Evolutionary conservation across 805 yeast genomes (phyloP), one percentile per base, ranked within the genome.

Genomic region (Myxozyma kluyveri): DNA sequence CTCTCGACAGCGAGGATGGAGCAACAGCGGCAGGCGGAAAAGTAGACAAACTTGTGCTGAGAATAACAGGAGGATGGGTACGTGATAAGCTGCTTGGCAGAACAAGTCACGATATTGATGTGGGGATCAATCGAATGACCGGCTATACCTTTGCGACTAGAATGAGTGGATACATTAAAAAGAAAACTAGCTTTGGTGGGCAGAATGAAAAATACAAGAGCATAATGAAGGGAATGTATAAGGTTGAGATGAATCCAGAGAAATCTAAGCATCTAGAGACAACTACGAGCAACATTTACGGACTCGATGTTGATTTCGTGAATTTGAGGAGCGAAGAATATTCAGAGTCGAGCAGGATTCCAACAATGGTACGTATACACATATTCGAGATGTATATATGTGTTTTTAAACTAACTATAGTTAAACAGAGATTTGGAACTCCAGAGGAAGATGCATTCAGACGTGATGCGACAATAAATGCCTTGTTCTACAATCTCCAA

Each of bases 11-110:
- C n/a, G n/a, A n/a, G n/a, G n/a, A n/a, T n/a, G n/a, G n/a, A n/a
- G n/a, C n/a, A n/a, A n/a, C n/a, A n/a, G n/a, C n/a, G n/a, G n/a
- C n/a, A n/a, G n/a, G n/a, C n/a, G n/a, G n/a, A n/a, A n/a, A n/a
- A n/a, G n/a, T n/a, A n/a, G n/a, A n/a, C n/a, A n/a, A n/a, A n/a
- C 65, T 84, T 7, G 83, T 77, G 40, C 73, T 86, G 12, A 69
- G 99, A 54, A 86, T 93, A 60, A 90, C 97, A 0, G 99, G 99
- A 32, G 99, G 99, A 0, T 91, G 99, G 99, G 99, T 93, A 2
- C 77, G 99, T 61, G 99, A 93, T 68, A 93, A 52, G 69, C 72
- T 93, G 26, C 72, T 93, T 27, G 95, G 96, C 0, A 75, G 77
- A 42, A 81, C 80, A 21, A 83, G 91, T 38, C 82, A 91, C 64